Evolutionary conservation across 78 protist species (phyloP), one percentile per base, ranked within the genome.

Genomic region (Pigoraptor vietnamica): DNA sequence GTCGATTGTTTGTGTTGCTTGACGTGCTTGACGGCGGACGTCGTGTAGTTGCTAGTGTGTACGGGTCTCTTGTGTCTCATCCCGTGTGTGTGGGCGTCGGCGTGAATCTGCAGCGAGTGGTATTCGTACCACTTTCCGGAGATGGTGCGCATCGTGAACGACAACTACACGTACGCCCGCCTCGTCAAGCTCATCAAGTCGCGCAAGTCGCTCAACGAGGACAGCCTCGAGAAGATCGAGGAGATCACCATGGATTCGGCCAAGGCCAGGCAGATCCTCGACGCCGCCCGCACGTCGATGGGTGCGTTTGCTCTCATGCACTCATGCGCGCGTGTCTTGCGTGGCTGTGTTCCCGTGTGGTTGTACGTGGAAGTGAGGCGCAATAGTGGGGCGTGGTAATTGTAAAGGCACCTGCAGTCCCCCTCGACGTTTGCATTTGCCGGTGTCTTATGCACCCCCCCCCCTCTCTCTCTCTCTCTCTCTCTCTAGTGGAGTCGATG

Each of bases 91-190:
- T n/a, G n/a, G n/a, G n/a, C n/a, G n/a, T n/a, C 40, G 21, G 35
- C 24, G 37, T 37, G 19, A 23, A n/a, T 55, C 24, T 33, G 37
- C 37, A 92, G 97, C 35, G 99, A 99, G 94, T 99, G 99, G 99
- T 98, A 99, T 91, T 87, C 96, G 40, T 98, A 99, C 98, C 99
- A 98, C 92, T 99, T 99, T 97, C 99, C 99, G 38, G 99, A 99
- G 95, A 87, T 99, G 35, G 92, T 94, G 87, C 95, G 92, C 93
- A 92, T 98, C 86, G 97, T 98, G 81, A 40, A 91, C 21, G 99
- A 98, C 91, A 97, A 96, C 96, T 90, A 86, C 92, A 38, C 82
- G 81, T 98, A 92, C 86, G 98, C 98, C 40, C 88, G 88, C 82
- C 24, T 95, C 39, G 98, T 90, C 10, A 36, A 37, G 67, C 55